Conservation (phyloP, 164 flowering plant genomes). For the Platanus orientalis region DNA sequence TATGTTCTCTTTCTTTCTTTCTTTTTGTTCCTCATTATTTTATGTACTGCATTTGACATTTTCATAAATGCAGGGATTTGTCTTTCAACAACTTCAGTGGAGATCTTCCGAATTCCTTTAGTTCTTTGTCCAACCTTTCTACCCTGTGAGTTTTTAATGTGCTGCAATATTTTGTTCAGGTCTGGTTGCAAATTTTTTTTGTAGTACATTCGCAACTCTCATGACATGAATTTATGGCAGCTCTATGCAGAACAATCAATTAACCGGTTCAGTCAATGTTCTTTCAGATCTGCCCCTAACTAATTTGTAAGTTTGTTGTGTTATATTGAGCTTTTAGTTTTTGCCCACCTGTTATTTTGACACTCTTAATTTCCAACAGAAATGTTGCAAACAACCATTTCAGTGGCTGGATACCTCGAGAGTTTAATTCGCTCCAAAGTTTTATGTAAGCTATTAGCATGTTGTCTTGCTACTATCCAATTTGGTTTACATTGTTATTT, state of each 20-base stretch:
- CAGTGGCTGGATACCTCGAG: constrained; percentile 86
- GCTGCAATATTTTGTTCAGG: background rate
- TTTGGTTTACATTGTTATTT: constrained; percentile 10
- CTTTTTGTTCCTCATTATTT: background rate
- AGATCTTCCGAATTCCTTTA: constrained; percentile 71
- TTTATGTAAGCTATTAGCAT: constrained; percentile 51
- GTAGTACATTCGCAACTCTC: constrained; percentile 11
- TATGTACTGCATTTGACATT: constrained; percentile 1
- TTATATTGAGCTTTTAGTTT: background rate
- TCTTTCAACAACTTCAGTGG: constrained; percentile 83
- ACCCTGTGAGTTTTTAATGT: constrained; percentile 54
- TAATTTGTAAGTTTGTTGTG: constrained; percentile 50
- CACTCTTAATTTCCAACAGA: constrained; percentile 35
- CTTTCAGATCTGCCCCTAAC: constrained; percentile 56
- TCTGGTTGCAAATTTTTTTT: background rate
- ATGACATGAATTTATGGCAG: constrained; percentile 39
- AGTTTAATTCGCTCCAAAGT: constrained; percentile 54
- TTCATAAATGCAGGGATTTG: constrained; percentile 59
- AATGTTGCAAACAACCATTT: constrained; percentile 82
- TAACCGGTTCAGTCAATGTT: constrained; percentile 69
- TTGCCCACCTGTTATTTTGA: constrained; percentile 10
- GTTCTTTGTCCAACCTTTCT: constrained; percentile 71
- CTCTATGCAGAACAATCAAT: constrained; percentile 71
- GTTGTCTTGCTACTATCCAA: background rate
- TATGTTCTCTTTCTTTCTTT: background rate